phyloP scores from a whole-genome alignment of 2,329 filamentous ascomycete species.

The Aspergillus carbonarius region DNA sequence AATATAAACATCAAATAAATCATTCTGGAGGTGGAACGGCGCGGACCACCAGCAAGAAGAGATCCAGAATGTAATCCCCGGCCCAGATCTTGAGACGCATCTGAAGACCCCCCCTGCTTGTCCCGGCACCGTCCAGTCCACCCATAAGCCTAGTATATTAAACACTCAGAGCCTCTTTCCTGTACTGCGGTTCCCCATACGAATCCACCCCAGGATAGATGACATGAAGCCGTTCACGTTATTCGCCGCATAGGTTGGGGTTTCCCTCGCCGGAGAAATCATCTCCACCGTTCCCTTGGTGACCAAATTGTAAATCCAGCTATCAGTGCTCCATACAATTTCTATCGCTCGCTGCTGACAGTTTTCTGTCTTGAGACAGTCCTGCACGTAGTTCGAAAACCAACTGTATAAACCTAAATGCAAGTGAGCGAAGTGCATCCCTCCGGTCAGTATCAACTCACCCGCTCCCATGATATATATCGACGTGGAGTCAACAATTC shows the following conservation, averaged over 20 bases:
- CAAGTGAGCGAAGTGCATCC: not conserved
- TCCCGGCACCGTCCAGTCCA: too few species aligned
- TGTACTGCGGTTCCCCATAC: not conserved
- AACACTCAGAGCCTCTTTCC: too few species aligned
- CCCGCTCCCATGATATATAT: conserved; percentile 65
- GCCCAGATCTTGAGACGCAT: too few species aligned
- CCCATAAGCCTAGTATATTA: too few species aligned
- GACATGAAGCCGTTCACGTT: conserved; percentile 23
- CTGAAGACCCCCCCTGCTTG: too few species aligned
- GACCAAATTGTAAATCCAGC: conserved; percentile 25
- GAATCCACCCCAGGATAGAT: conserved; percentile 24
- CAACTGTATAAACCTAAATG: conserved; percentile 60
- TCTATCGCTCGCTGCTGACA: conserved; percentile 46
- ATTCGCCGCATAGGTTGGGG: conserved; percentile 13
- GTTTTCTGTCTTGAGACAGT: conserved; percentile 46
- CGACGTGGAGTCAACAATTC: conserved; percentile 39
- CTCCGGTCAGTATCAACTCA: not conserved
- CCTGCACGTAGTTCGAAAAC: conserved; percentile 58
- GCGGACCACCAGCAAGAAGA: too few species aligned
- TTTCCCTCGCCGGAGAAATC: conserved; percentile 18
- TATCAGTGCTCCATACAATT: conserved; percentile 17
- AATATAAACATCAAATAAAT: too few species aligned
- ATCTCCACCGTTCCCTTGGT: conserved; percentile 25
- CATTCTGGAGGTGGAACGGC: too few species aligned
- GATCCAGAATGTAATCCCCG: too few species aligned